Evolutionary conservation across 2,329 filamentous ascomycete genomes (phyloP), one percentile per base, ranked within the genome.

Genomic region (Aspergillus sp.): DNA sequence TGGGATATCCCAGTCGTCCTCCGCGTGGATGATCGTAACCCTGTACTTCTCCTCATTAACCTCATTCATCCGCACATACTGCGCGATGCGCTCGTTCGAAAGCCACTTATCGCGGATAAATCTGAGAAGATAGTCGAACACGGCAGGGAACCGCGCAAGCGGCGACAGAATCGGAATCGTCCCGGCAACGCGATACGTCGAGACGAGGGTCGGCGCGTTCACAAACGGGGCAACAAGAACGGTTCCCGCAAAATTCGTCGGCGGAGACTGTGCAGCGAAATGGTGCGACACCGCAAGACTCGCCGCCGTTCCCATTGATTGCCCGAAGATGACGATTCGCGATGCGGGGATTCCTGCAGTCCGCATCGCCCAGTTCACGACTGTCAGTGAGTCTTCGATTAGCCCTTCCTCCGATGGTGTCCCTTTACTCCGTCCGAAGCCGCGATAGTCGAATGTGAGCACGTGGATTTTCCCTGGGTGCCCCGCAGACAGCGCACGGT

Each of bases 231-330:
- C 86, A 3, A 85, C 80, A 3, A 89, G 73, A 2, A 89, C 79
- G 3, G 80, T 79, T 2, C 86, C 86, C 1, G 83, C 78, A 64
- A 88, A 86, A 0, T 82, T 68, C 0, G 80, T 69, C 0, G 84
- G 81, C 2, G 76, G 71, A 0, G 74, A 71, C 60, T 80, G 78
- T 2, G 72, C 57, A 0, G 80, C 79, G 50, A 80, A 78, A 50
- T 81, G 76, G 38, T 81, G 74, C 1, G 79, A 75, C 1, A 85
- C 71, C 7, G 80, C 79, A 11, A 81, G 65, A 31, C 76, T 77
- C 8, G 85, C 82, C 0, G 81, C 85, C 1, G 86, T 86, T 4
- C 87, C 86, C 34, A 89, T 75, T 0, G 84, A 87, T 66, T 89
- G 86, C 0, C 79, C 82, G 61, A 85, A 88, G 23, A 89, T 71